Conservation (phyloP, 2,329 filamentous ascomycete species). For the Coniochaeta pulveracea region DNA sequence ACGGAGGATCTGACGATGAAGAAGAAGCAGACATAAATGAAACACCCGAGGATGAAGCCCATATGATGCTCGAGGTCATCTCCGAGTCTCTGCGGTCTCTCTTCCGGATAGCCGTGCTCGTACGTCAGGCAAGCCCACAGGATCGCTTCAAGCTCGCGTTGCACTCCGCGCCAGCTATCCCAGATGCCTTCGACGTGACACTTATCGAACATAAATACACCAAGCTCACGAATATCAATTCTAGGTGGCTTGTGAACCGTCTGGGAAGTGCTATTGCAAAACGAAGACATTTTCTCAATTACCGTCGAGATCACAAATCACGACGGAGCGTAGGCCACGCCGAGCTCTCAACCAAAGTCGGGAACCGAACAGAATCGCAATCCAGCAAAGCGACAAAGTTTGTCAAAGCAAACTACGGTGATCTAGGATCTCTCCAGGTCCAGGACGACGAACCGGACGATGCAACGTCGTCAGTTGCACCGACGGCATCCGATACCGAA, state of each 20-base stretch:
- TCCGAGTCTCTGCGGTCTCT: slow-evolving; percentile 5
- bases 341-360: neutral
- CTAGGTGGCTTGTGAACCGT: slow-evolving; percentile 13
- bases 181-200: slow-evolving; percentile 9
- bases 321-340: slow-evolving; percentile 3
- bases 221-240: slow-evolving; percentile 4
- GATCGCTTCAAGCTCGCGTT: slow-evolving; percentile 9
- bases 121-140: slow-evolving; percentile 7
- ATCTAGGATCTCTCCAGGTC: slow-evolving; percentile 8
- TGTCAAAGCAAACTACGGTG: too few relatives aligned
- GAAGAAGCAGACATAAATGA: neutral
- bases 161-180: neutral
- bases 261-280: slow-evolving; percentile 18
- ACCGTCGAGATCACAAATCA: slow-evolving; percentile 15
- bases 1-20: neutral
- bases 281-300: slow-evolving; percentile 17
- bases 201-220: slow-evolving; percentile 11
- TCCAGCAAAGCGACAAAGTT: slow-evolving; percentile 9
- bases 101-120: slow-evolving; percentile 7
- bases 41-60: slow-evolving; percentile 5
- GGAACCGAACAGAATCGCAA: neutral
- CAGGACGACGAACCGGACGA: slow-evolving; percentile 5
- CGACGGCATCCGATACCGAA: slow-evolving; percentile 6
- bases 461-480: slow-evolving; percentile 5
- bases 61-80: slow-evolving; percentile 6